Base-by-base conservation (phyloP, 208 protist species). In the Leptomonas seymouri region DNA sequence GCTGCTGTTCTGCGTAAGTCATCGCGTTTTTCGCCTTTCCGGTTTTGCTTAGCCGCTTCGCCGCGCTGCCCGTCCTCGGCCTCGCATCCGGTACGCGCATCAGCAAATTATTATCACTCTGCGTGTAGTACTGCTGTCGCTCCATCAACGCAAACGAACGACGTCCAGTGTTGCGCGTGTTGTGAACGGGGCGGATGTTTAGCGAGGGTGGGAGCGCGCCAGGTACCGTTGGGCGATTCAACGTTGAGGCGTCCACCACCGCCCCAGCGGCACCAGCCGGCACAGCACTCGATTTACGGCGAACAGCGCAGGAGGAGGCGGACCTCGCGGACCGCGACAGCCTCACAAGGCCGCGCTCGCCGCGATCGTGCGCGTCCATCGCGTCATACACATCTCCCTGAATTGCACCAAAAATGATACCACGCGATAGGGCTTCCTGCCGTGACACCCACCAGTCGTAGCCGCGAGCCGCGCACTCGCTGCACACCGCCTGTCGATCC, bases 121-220 rank as follows among this genome's bases (percentile, higher is more conserved):
- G 87, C 25, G 90, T 92, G 67, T 92, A 95, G 72, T 93, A 93
- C 78, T 92, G 87, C 59, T 95, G 90, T 9, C 90, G 81, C 63
- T 92, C 80, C 75, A 95, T 86, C 39, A 95, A 74, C 18, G 65
- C 72, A 49, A 90, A 83, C 14, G 67, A 80, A 18, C 81, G 78
- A 0, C 27, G n/a, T 1, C 78, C 72, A 6, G 84, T 93, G 74
- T 90, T 92, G 21, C 79, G 76, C 11, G 48, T 46, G 56, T 86
- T 85, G 66, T 90, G 84, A 9, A 92, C 36, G 20, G 54, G 49
- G 0, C 59, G 20, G 30, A 93, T 70, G 15, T 59, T 42, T 18
- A 95, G 71, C 39, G 85, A 84, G 6, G 90, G 86, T 11, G 86
- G 78, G 56, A 84, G 73, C 0, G 76, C 80, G 11, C 85, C 86